Base-by-base conservation (phyloP, 345 rosid species). In the Euphorbia lathyris region DNA sequence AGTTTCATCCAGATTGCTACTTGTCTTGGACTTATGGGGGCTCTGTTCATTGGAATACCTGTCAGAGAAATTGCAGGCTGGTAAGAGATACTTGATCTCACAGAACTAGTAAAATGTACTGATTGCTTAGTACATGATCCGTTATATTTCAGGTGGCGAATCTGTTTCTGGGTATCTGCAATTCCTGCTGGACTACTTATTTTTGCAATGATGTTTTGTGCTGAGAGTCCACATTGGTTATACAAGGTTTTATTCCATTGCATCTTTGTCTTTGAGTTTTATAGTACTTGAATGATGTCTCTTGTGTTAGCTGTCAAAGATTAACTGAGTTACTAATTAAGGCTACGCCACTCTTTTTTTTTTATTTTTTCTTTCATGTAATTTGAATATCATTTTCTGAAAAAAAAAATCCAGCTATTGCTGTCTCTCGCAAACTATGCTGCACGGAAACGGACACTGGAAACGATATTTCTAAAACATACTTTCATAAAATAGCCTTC, bases 1-100 rank as follows among this genome's bases (percentile, higher is more conserved):
- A 82, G 93, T 85, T 90, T 90, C 72, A 81, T 94, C 71, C 98
- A 94, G 82, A 94, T 91, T 77, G 95, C 98, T 23, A 90, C 97
- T 12, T 90, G 99, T 80, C 84, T 95, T 76, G 99, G 99, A 73
- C 82, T 95, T 62, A 79, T 95, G 97, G 96, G 74, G 29, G 83
- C 97, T 65, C 83, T 95, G 23, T 79, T 90, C 78, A 82, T 95
- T 69, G 99, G 97, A 67, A 84, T 92, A 63, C 99, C 97, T 57
- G 91, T 90, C 53, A 86, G 83, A 80, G 90, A 80, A 66, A 88
- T 90, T 69, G 26, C 68, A 52, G 97, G 97, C 75, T 92, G 97
- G 97, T 95, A 78, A 80, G 83, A 71, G 27, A 66, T 55, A 23
- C 13, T 55, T 55, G 26, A 55, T 55, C 58, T 14, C 27, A 23